phyloP scores from a whole-genome alignment of 192 early-diverging fungal species.

The Geranomyces michiganensis region DNA sequence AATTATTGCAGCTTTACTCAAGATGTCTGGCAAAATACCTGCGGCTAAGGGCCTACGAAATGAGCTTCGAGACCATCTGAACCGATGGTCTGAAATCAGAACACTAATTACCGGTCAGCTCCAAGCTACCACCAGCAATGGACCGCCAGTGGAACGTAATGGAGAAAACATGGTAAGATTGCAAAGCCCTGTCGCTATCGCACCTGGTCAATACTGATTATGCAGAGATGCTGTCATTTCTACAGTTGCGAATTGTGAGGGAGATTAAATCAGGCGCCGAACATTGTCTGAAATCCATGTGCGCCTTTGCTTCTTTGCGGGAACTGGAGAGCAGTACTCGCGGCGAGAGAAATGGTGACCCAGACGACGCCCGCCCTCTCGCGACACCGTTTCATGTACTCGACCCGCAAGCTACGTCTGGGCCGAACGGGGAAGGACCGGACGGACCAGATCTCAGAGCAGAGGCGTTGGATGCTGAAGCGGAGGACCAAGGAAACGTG shows the following conservation, averaged over 20 bases:
- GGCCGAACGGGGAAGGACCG: too few relatives aligned
- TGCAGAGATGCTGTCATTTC: neutral
- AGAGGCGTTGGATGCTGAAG: neutral
- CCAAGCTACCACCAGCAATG: neutral
- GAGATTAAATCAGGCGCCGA: neutral
- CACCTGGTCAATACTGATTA: too few relatives aligned
- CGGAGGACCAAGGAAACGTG: neutral
- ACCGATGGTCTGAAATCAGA: neutral
- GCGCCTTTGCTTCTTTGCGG: constrained; percentile 17
- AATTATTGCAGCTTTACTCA: neutral
- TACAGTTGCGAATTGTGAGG: neutral
- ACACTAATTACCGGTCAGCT: neutral
- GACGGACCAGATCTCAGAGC: too few relatives aligned
- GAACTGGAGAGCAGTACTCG: neutral
- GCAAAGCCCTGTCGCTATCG: too few relatives aligned
- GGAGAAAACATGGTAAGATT: too few relatives aligned
- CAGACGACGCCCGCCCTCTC: neutral
- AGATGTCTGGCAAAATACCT: constrained; percentile 6
- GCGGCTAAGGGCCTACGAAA: neutral
- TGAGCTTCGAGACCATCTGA: constrained; percentile 3
- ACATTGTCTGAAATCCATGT: constrained; percentile 10
- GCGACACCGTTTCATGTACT: neutral
- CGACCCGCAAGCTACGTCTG: neutral
- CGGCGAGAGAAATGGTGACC: constrained; percentile 6
- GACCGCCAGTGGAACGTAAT: too few relatives aligned